Percentiles rank a stretch among this genome's conserved stretches.
Evolutionary conservation across 2,329 filamentous ascomycete genomes (phyloP).

Genomic region (Epichloe gansuensis): DNA sequence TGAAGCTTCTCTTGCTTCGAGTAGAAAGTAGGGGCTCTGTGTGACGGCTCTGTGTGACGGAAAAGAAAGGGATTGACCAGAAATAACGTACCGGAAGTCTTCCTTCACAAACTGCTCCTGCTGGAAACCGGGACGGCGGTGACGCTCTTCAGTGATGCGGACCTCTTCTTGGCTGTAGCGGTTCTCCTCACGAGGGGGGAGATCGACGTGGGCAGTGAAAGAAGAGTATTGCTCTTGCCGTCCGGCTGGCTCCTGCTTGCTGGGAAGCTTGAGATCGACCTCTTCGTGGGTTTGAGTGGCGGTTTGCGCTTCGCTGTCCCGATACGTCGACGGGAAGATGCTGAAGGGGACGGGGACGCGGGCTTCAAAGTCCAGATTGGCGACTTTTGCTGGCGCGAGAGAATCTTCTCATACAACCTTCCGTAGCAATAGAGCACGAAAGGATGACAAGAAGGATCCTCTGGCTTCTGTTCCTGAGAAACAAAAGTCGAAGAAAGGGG

Average conservation of each 20-base stretch:
- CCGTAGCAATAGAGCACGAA: constrained; percentile 47
- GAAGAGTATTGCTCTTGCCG: constrained; percentile 92
- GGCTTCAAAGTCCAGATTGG: constrained; percentile 99
- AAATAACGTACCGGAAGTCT: constrained; percentile 38
- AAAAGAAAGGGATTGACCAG: constrained; percentile 9
- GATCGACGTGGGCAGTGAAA: constrained; percentile 47
- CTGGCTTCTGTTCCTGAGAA: constrained; percentile 49
- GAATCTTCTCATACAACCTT: constrained; percentile 49
- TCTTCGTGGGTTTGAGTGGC: constrained; percentile 64
- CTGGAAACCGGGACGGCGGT: constrained; percentile 57
- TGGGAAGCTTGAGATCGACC: constrained; percentile 65
- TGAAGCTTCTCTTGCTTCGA: background rate
- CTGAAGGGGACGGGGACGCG: constrained; percentile 98
- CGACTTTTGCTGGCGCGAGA: constrained; percentile 60
- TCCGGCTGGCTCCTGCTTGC: constrained; percentile 66
- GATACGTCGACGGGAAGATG: constrained; percentile 98
- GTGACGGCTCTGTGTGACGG: background rate
- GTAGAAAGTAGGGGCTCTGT: background rate
- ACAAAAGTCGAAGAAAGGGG: constrained; percentile 35
- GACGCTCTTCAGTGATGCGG: constrained; percentile 62
- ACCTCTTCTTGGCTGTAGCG: constrained; percentile 73
- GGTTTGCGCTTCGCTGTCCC: constrained; percentile 40
- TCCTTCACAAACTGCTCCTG: constrained; percentile 37
- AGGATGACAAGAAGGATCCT: constrained; percentile 57
- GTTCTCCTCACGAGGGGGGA: constrained; percentile 42